Percentiles rank a stretch among this genome's conserved stretches.
Evolutionary conservation across 148 eudicot species (phyloP).

Genomic region (Beta vulgaris): DNA sequence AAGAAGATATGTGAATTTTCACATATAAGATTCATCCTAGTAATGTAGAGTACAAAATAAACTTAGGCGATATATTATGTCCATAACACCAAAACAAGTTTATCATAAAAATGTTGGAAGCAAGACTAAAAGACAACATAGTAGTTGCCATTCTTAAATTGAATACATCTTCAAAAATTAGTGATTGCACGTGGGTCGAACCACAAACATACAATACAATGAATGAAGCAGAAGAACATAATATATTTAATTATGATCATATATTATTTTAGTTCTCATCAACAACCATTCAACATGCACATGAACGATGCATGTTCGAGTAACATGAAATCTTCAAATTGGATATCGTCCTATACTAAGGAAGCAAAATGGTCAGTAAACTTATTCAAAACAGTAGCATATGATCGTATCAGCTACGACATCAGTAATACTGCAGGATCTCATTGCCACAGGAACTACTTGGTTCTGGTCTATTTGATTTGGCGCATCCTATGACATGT

Average conservation of each 20-base stretch:
- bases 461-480: neutral
- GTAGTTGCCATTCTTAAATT: slow-evolving; percentile 15
- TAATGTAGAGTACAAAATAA: too few species aligned
- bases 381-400: neutral
- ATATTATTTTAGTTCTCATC: neutral
- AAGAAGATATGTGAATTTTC: neutral
- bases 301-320: slow-evolving; percentile 17
- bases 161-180: neutral
- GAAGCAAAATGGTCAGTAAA: slow-evolving; percentile 10
- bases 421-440: slow-evolving; percentile 8
- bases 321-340: slow-evolving; percentile 9
- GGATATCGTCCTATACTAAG: slow-evolving; percentile 15
- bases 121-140: slow-evolving; percentile 15
- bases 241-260: slow-evolving; percentile 3
- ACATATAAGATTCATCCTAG: too few species aligned
- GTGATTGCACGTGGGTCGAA: slow-evolving; percentile 27
- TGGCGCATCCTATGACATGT: neutral
- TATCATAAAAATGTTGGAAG: neutral
- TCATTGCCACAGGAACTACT: neutral
- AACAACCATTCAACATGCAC: slow-evolving; percentile 3
- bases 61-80: too few species aligned
- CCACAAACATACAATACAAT: slow-evolving; percentile 31
- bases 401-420: neutral
- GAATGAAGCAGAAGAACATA: slow-evolving; percentile 30
- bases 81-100: too few species aligned